These are phyloP conservation scores for Nothopassalora personata DNA, from an alignment of 2,329 filamentous ascomycete genomes.

Conservation along the genomic window DNA sequence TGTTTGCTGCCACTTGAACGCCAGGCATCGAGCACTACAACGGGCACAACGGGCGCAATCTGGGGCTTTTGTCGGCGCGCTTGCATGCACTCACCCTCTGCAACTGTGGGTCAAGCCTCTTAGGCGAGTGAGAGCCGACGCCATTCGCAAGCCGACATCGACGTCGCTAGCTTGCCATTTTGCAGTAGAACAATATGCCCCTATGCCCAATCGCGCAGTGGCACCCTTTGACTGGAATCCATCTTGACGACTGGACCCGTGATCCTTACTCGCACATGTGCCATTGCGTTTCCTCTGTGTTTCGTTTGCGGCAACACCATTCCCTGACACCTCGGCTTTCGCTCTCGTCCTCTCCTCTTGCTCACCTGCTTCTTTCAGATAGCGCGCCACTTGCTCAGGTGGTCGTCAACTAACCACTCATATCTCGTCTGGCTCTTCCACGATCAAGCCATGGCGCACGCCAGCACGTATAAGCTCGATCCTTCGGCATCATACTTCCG, in stretches of 20 bases:
- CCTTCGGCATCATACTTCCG: slow-evolving; percentile 19
- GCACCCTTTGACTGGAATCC: not conserved
- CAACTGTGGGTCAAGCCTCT: not conserved
- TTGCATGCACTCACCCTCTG: not conserved
- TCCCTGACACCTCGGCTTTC: slow-evolving; percentile 6
- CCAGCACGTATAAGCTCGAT: slow-evolving; percentile 16
- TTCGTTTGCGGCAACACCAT: not conserved
- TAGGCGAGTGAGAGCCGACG: slow-evolving; percentile 12
- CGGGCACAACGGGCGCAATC: not conserved
- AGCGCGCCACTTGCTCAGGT: slow-evolving; percentile 15
- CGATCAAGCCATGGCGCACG: slow-evolving; percentile 14
- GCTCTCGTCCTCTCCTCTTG: slow-evolving; percentile 1
- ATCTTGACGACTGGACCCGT: not conserved
- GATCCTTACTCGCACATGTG: not conserved
- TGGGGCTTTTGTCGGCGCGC: slow-evolving; percentile 4
- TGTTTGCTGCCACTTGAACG: not conserved
- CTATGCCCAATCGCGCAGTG: slow-evolving; percentile 1
- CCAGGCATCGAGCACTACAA: not conserved
- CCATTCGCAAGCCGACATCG: slow-evolving; percentile 2
- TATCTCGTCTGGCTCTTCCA: not conserved
- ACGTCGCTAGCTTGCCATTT: slow-evolving; percentile 3
- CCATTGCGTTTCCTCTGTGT: not conserved
- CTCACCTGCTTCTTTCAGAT: not conserved
- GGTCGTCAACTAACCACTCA: slow-evolving; percentile 5
- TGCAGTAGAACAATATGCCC: not conserved